Conservation (phyloP, 768 basidiomycete genomes). For the Lactifluus hygrophoroides region DNA sequence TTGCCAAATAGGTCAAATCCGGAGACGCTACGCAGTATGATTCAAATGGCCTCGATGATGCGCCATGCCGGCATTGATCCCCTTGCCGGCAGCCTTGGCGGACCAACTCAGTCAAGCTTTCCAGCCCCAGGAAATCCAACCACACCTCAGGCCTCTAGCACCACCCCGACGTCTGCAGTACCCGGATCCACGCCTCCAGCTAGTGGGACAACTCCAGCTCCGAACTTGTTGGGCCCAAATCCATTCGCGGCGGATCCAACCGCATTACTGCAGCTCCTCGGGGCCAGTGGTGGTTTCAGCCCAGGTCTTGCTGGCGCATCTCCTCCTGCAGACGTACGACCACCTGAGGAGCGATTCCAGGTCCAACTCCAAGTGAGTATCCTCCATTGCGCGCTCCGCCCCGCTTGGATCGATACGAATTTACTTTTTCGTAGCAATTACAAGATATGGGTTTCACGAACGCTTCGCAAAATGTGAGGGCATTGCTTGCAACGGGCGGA, state of each 20-base stretch:
- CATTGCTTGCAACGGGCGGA: conserved; percentile 85
- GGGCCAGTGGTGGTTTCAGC: conserved; percentile 14
- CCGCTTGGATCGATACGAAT: not conserved
- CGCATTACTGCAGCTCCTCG: conserved; percentile 36
- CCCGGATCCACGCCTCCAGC: conserved; percentile 21
- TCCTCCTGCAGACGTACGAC: conserved; percentile 56
- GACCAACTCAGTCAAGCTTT: conserved; percentile 31
- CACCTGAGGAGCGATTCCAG: conserved; percentile 90
- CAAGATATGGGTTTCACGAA: conserved; percentile 94
- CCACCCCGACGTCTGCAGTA: conserved; percentile 16
- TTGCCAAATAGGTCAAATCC: conserved; percentile 54
- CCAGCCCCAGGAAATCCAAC: conserved; percentile 56
- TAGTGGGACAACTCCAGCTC: conserved; percentile 18
- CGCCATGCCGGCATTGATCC: conserved; percentile 33
- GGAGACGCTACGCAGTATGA: conserved; percentile 61
- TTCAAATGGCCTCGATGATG: conserved; percentile 61
- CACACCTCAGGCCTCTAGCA: conserved; percentile 23
- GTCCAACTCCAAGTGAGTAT: conserved; percentile 65
- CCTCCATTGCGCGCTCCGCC: not conserved
- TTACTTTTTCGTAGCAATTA: conserved; percentile 55
- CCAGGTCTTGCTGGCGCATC: conserved; percentile 28
- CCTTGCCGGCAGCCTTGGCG: conserved; percentile 19
- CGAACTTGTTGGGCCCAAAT: conserved; percentile 16
- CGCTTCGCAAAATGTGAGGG: conserved; percentile 82
- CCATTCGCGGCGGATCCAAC: conserved; percentile 31